These are phyloP conservation scores for Xylariomycetidae sp. DNA, from an alignment of 2,329 filamentous ascomycete species.

Conservation along the genomic window DNA sequence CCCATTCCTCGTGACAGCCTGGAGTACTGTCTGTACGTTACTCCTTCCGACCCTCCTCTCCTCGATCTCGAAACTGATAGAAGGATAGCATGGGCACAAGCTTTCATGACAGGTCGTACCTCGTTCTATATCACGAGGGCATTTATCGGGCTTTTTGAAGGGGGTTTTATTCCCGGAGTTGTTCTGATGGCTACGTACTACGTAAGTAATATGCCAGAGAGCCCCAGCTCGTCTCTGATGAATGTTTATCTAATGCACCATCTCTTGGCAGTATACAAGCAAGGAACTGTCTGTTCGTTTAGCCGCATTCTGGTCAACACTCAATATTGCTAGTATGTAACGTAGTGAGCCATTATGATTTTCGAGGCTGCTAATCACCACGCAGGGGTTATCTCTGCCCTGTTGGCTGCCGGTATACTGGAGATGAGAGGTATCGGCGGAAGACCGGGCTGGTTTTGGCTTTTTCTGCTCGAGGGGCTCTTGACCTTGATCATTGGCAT, in stretches of 20 bases:
- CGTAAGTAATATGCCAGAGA: constrained; percentile 3
- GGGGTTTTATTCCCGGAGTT: constrained; percentile 60
- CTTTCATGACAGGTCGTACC: constrained; percentile 21
- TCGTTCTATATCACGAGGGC: constrained; percentile 29
- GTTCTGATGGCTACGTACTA: constrained; percentile 70
- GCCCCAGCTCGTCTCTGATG: background rate
- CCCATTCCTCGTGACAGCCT: constrained; percentile 3
- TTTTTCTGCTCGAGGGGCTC: constrained; percentile 40
- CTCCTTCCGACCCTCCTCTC: too few species aligned
- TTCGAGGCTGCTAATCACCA: background rate
- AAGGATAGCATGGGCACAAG: constrained; percentile 30
- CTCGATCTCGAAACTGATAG: too few species aligned
- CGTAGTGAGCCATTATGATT: too few species aligned
- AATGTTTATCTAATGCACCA: background rate
- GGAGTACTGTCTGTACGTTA: constrained; percentile 4
- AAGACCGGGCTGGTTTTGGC: constrained; percentile 48
- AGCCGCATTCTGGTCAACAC: constrained; percentile 67
- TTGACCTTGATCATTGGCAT: constrained; percentile 45
- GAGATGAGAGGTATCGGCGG: constrained; percentile 45
- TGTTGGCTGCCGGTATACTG: constrained; percentile 50
- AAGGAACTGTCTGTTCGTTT: constrained; percentile 64
- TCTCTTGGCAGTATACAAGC: constrained; percentile 53
- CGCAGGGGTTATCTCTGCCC: constrained; percentile 23
- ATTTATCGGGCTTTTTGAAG: constrained; percentile 45
- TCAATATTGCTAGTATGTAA: constrained; percentile 37